Conservation (phyloP, 345 rosid species). For the Aurinia saxatilis region DNA sequence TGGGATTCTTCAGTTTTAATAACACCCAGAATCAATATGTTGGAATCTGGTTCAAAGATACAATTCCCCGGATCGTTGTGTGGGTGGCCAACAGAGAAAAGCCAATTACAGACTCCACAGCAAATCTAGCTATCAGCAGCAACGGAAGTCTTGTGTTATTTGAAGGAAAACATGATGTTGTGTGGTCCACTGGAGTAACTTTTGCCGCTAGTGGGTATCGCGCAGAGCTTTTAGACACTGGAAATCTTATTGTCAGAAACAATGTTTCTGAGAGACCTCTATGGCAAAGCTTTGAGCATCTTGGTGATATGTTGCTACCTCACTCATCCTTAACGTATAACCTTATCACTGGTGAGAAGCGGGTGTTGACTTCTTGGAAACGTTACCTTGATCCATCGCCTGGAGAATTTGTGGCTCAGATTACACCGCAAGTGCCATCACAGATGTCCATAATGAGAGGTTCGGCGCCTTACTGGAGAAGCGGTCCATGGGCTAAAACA, state of each 20-base stretch:
- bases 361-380: conserved; percentile 35
- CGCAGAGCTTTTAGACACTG: conserved; percentile 45
- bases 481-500: conserved; percentile 34
- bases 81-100: conserved; percentile 51
- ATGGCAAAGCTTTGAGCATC: conserved; percentile 33
- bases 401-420: conserved; percentile 18
- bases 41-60: conserved; percentile 35
- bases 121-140: conserved; percentile 13
- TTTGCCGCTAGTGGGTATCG: conserved; percentile 13
- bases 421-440: conserved; percentile 27
- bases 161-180: not conserved
- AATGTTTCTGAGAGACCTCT: not conserved
- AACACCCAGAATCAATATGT: conserved; percentile 14
- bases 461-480: conserved; percentile 7
- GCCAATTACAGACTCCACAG: conserved; percentile 17
- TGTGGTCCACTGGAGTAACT: conserved; percentile 20
- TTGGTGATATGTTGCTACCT: conserved; percentile 20
- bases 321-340: conserved; percentile 14
- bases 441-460: conserved; percentile 15
- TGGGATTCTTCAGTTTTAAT: conserved; percentile 32
- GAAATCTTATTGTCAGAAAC: conserved; percentile 53
- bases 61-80: conserved; percentile 9
- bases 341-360: not conserved
- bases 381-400: conserved; percentile 29
- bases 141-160: conserved; percentile 23